Evolutionary conservation across 192 early-diverging fungal species (phyloP), one percentile per base, ranked within the genome.

Genomic region (Gamsiella multidivaricata): DNA sequence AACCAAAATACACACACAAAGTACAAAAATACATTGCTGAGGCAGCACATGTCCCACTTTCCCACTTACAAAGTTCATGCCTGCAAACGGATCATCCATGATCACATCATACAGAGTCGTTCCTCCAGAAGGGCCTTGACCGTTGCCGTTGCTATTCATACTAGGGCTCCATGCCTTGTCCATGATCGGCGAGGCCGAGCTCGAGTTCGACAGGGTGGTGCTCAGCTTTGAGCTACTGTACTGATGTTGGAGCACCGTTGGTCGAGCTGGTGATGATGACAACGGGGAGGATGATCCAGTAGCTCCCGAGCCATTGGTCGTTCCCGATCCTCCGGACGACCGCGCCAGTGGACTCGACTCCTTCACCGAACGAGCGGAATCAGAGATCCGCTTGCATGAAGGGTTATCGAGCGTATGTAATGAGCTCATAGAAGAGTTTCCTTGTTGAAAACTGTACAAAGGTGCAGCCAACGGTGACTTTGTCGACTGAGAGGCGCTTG

Each of bases 61-160:
- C n/a, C n/a, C 14, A 62, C 73, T 61, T 76, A 76, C 73, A 62
- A 76, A 76, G 22, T 14, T 56, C 73, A 76, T 55, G 11, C 62
- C 62, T 26, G 41, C 64, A 49, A 63, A 76, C 3, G 73, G 73
- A 25, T 76, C 73, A 42, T 76, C 73, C 29, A 65, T 57, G 15
- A 76, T 76, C 22, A 76, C 65, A 34, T 76, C 73, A 61, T 61
- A 76, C 41, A 76, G 28, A 8, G 73, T 76, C 65, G 66, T 66
- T 3, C 71, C 71, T 54, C 71, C 63, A 3, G 60, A 55, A 20
- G 66, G 22, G 34, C 50, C 57, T 18, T 39, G 41, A 39, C 37
- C 37, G 33, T 17, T 4, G 0, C 37, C 23, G 34, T 10, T 33
- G 9, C 39, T 37, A 26, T 46, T 73, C 32, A 68, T 22, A 23